Evolutionary conservation across 352 stramenopile genomes (phyloP).

Genomic region (Pythium brassicae): DNA sequence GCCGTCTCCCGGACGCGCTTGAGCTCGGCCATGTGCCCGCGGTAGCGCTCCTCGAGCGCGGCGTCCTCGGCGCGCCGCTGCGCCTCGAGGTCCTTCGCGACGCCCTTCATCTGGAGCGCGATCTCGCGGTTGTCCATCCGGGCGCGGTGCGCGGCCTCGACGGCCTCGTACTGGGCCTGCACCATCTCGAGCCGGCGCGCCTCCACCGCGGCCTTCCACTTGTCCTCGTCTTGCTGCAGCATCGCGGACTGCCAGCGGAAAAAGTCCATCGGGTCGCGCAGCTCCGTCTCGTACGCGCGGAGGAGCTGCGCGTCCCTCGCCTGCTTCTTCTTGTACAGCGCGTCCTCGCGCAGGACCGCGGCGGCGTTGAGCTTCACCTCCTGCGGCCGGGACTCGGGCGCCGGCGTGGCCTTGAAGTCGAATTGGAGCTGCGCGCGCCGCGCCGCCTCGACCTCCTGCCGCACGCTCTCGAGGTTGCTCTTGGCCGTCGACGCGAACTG

Average conservation of each 20-base stretch:
- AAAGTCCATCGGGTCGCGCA: constrained; percentile 89
- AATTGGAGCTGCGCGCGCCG: constrained; percentile 54
- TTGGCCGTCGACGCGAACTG: constrained; percentile 71
- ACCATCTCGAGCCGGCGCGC: constrained; percentile 77
- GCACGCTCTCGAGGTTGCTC: constrained; percentile 68
- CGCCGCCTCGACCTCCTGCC: constrained; percentile 62
- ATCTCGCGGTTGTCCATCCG: constrained; percentile 81
- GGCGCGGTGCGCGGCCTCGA: constrained; percentile 59
- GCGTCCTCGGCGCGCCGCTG: constrained; percentile 60
- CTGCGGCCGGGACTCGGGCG: constrained; percentile 28
- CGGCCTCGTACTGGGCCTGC: constrained; percentile 75
- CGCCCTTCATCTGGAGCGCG: constrained; percentile 72
- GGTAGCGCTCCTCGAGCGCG: constrained; percentile 49
- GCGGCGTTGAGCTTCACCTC: constrained; percentile 87
- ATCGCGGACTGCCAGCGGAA: constrained; percentile 89
- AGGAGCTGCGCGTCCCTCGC: constrained; percentile 85
- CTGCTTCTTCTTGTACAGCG: constrained; percentile 90
- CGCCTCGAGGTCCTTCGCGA: constrained; percentile 56
- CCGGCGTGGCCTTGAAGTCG: constrained; percentile 76
- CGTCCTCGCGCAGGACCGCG: constrained; percentile 90
- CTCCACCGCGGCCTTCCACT: constrained; percentile 67
- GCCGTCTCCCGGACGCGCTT: constrained; percentile 77
- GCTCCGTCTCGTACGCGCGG: constrained; percentile 84
- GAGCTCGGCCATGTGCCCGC: constrained; percentile 49
- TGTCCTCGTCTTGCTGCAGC: constrained; percentile 72